phyloP scores from a whole-genome alignment of 192 early-diverging fungal genomes.

The Piromyces finnis region DNA sequence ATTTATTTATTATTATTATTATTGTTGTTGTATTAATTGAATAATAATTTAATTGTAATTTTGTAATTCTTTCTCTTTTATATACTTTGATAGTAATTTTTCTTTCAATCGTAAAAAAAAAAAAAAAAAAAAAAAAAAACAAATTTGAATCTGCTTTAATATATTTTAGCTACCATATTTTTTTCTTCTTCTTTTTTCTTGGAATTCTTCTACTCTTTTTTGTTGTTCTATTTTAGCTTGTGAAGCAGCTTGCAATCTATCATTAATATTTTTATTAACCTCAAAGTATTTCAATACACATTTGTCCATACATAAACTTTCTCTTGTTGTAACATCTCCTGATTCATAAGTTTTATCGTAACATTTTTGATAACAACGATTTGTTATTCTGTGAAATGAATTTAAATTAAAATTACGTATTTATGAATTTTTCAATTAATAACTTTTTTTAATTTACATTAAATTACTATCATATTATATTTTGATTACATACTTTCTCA shows the following conservation, averaged over 20 bases:
- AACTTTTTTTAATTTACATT: too few relatives aligned
- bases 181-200: background rate
- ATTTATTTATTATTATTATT: too few relatives aligned
- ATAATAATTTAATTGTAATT: too few relatives aligned
- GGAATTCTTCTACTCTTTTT: background rate
- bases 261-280: background rate
- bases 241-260: background rate
- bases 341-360: background rate
- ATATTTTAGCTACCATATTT: background rate
- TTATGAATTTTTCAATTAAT: too few relatives aligned
- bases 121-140: too few relatives aligned
- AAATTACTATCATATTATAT: too few relatives aligned
- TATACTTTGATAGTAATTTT: too few relatives aligned
- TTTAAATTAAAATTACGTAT: too few relatives aligned
- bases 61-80: too few relatives aligned
- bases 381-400: background rate
- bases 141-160: too few relatives aligned
- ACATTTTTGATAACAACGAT: background rate
- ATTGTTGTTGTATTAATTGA: too few relatives aligned
- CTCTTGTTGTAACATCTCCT: background rate
- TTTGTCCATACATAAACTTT: background rate
- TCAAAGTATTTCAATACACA: background rate
- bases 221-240: background rate
- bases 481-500: background rate
- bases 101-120: too few relatives aligned